A percentile compares a stretch with the other conserved stretches of the same genome.
Conservation (phyloP, 192 early-diverging fungal species). For the Geranomyces michiganensis region DNA sequence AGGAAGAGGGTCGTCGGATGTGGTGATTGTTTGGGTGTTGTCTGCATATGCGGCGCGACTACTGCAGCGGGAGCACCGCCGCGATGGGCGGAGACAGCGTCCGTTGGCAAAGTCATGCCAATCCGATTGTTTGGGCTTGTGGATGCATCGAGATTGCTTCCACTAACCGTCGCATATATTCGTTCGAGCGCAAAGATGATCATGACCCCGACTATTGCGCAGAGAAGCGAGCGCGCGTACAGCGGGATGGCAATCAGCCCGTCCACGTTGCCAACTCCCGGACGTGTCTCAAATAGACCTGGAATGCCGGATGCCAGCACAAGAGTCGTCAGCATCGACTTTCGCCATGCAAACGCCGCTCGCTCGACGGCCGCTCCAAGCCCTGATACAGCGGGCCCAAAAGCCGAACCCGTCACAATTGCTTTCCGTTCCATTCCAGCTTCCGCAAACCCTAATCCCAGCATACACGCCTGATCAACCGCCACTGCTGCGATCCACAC, state of each 20-base stretch:
- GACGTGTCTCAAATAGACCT: slow-evolving; percentile 14
- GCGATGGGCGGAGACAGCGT: background rate
- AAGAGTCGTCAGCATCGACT: background rate
- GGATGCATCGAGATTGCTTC: background rate
- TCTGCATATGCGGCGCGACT: too few species aligned
- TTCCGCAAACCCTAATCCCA: slow-evolving; percentile 21
- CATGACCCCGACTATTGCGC: background rate
- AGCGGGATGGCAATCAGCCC: slow-evolving; percentile 8
- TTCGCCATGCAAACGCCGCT: background rate
- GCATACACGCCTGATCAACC: slow-evolving; percentile 18
- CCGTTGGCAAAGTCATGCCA: background rate
- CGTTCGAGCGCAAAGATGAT: slow-evolving; percentile 21
- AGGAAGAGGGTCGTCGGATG: slow-evolving; percentile 4
- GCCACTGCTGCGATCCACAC: slow-evolving; percentile 17
- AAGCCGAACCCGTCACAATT: background rate
- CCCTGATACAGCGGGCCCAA: background rate
- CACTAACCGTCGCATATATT: background rate
- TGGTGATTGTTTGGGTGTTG: too few species aligned
- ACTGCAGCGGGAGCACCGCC: too few species aligned
- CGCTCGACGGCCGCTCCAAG: background rate
- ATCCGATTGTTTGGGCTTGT: background rate
- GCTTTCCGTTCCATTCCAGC: background rate
- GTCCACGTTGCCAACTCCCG: slow-evolving; percentile 11
- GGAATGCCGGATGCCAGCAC: slow-evolving; percentile 7
- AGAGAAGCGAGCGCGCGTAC: slow-evolving; percentile 17